These are phyloP conservation scores for Beauveria sp. DNA, from an alignment of 2,329 filamentous ascomycete species.

Conservation along the genomic window DNA sequence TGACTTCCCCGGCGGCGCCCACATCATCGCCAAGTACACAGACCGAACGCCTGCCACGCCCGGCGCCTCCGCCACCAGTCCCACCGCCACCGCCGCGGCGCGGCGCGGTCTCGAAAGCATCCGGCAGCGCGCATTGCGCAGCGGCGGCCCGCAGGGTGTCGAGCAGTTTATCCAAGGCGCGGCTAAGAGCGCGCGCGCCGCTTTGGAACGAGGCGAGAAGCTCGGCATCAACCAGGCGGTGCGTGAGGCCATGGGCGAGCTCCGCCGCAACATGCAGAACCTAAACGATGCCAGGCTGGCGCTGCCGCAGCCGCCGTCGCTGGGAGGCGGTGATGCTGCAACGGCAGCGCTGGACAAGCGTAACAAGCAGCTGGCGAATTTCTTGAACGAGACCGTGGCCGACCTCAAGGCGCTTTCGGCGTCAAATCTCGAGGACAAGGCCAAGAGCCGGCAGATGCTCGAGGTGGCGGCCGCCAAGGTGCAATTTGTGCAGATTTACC, in stretches of 20 bases:
- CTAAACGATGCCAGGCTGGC: slow-evolving; percentile 46
- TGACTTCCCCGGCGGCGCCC: slow-evolving; percentile 51
- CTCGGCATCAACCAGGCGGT: slow-evolving; percentile 75
- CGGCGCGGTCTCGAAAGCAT: slow-evolving; percentile 24
- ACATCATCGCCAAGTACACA: slow-evolving; percentile 66
- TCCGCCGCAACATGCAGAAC: slow-evolving; percentile 65
- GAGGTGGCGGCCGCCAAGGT: slow-evolving; percentile 55
- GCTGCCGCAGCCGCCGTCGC: background rate
- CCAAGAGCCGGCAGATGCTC: slow-evolving; percentile 43
- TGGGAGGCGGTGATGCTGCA: slow-evolving; percentile 15
- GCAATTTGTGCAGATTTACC: slow-evolving; percentile 56
- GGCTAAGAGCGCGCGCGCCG: slow-evolving; percentile 66
- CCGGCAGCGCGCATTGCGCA: slow-evolving; percentile 32
- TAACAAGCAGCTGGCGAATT: slow-evolving; percentile 57
- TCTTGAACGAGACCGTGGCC: slow-evolving; percentile 60
- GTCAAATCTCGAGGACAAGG: slow-evolving; percentile 40
- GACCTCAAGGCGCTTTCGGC: slow-evolving; percentile 55
- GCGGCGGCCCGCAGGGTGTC: slow-evolving; percentile 39
- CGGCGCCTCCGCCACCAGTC: slow-evolving; percentile 20
- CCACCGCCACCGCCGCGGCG: slow-evolving; percentile 28
- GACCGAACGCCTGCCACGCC: slow-evolving; percentile 38
- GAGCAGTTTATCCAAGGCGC: slow-evolving; percentile 65
- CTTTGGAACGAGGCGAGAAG: slow-evolving; percentile 65
- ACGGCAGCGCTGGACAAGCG: slow-evolving; percentile 51
- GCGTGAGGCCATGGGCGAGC: slow-evolving; percentile 73